Percentiles rank a stretch among this genome's conserved stretches.
Evolutionary conservation across 257 asterid species (phyloP).

Genomic region (Craterostigma plantagineum): DNA sequence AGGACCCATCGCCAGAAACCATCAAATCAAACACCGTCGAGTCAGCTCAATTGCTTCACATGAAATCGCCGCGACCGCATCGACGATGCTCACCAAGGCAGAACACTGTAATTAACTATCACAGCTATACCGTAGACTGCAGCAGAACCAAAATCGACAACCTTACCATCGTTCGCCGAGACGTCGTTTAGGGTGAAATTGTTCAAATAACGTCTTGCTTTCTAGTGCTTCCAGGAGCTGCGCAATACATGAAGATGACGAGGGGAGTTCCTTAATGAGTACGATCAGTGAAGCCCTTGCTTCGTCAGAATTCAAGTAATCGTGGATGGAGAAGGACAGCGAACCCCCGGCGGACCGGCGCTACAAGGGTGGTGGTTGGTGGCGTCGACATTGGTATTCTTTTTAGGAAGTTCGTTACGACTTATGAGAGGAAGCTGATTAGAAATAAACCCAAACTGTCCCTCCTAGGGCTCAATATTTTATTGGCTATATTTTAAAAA

Average conservation of each 20-base stretch:
- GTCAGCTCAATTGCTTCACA: slow-evolving; percentile 75
- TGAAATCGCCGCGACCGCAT: slow-evolving; percentile 63
- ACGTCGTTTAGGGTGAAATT: slow-evolving; percentile 16
- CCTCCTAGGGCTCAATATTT: too few species aligned
- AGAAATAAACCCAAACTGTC: too few species aligned
- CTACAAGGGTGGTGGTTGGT: too few species aligned
- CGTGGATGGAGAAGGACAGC: too few species aligned
- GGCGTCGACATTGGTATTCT: too few species aligned
- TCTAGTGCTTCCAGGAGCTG: slow-evolving; percentile 28
- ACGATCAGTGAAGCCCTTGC: slow-evolving; percentile 48
- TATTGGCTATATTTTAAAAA: too few species aligned
- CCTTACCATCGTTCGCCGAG: slow-evolving; percentile 11
- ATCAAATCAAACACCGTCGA: slow-evolving; percentile 39
- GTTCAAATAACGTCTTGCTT: slow-evolving; percentile 2
- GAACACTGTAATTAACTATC: slow-evolving; percentile 34
- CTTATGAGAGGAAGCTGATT: too few species aligned
- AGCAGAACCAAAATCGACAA: slow-evolving; percentile 30
- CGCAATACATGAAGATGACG: slow-evolving; percentile 18
- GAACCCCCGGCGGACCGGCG: too few species aligned
- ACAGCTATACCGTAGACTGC: slow-evolving; percentile 47
- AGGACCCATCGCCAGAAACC: slow-evolving; percentile 87
- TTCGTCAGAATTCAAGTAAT: slow-evolving; percentile 26
- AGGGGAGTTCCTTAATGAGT: slow-evolving; percentile 42
- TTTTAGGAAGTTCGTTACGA: too few species aligned
- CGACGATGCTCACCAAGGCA: slow-evolving; percentile 27